Evolutionary conservation across 306 rosid genomes (phyloP).

Genomic region (Erythrophleum fordii): DNA sequence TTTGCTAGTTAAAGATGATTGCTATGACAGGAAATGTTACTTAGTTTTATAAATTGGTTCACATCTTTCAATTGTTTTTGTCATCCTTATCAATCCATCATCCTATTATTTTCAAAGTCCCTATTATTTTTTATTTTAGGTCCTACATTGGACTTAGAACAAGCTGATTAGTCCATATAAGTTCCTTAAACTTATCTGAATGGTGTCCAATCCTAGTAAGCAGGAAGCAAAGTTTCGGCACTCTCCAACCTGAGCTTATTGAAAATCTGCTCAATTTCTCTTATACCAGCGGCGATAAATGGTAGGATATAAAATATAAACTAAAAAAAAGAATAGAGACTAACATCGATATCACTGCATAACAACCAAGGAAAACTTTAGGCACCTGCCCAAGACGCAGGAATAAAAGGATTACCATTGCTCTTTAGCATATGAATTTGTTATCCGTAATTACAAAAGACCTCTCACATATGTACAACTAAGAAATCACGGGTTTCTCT

Average conservation of each 20-base stretch:
- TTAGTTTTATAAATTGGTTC: background rate
- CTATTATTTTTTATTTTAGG: background rate
- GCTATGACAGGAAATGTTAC: background rate
- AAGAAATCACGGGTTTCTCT: conserved; percentile 16
- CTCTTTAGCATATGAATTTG: background rate
- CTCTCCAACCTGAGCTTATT: background rate
- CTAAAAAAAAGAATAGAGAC: background rate
- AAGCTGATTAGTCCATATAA: background rate
- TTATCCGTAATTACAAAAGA: background rate
- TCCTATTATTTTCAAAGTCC: background rate
- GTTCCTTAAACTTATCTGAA: background rate
- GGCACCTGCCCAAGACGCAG: background rate
- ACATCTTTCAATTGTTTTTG: background rate
- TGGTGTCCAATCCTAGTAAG: background rate
- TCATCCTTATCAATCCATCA: background rate
- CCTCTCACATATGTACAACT: background rate
- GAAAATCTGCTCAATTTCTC: background rate
- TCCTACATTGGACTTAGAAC: background rate
- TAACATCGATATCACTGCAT: background rate
- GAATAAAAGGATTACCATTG: background rate
- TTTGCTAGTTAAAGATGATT: background rate
- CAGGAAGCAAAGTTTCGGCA: background rate
- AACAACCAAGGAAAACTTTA: background rate
- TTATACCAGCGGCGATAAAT: background rate
- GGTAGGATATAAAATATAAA: background rate